Base-by-base conservation (phyloP, 495 filamentous ascomycete genomes). In the Lasiosphaeria hispida region DNA sequence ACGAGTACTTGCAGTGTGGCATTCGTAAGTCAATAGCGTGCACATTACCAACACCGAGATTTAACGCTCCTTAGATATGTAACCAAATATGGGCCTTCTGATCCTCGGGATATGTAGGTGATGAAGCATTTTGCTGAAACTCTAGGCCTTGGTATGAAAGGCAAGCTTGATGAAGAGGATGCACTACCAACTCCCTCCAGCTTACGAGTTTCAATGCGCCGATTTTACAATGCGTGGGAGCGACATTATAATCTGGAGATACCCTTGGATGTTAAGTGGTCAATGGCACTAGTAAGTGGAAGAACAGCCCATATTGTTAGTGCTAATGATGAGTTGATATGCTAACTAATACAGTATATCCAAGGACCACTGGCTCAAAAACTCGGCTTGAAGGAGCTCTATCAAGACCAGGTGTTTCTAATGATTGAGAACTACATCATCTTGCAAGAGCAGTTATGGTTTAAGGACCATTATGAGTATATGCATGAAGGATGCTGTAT, bases 41-140 rank as follows among this genome's bases (percentile, higher is more conserved):
- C 2, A 30, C 23, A 5, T 30, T 2, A 2, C 5, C 5, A 30
- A 30, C 23, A 30, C 23, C 23, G 23, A 30, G 23, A 30, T 30
- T 5, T 30, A 30, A 30, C 23, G 23, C 5, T 2, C 23, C 5
- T 30, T 30, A 30, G 23, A 30, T 30, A 30, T 30, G 5, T 30
- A 30, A 30, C 2, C 2, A 51, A 38, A 51, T 38, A 51, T 38
- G 30, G 48, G 35, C 48, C 48, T 51, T 51, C 48, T 14, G 48
- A 51, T 51, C 48, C 48, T 38, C 10, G 48, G 48, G 48, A 51
- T 37, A 51, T 51, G 6, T 34, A 37, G 48, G 30, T 51, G 23
- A 51, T 51, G 23, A 51, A 51, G 48, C 33, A 51, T 51, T 51
- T 51, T 37, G 33, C 48, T 34, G 13, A 51, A 51, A 38, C 48